Base-by-base conservation (phyloP, 1,284 basidiomycete species). In the Dichomitus squalens region DNA sequence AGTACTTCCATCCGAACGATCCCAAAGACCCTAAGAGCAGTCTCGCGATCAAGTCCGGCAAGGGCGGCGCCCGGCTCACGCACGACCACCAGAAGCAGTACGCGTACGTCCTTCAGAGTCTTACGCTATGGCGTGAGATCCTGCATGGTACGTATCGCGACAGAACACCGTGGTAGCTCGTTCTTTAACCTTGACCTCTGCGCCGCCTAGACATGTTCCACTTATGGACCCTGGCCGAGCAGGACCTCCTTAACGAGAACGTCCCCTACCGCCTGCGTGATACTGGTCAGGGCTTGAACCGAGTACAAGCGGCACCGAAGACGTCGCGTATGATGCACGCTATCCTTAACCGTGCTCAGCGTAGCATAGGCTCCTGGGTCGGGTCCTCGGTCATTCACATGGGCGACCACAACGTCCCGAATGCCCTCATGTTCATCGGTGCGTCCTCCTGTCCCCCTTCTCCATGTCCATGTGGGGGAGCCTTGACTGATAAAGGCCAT, bases 371-470 rank as follows among this genome's bases (percentile, higher is more conserved):
- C 0, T 80, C 80, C 40, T 93, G 91, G 90, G 82, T 92, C 53
- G 91, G 91, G 34, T 82, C 70, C 64, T 79, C 73, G 35, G 75
- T 75, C 44, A 75, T 82, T 53, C 82, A 85, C 67, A 84, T 85
- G 82, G 83, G 83, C 31, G 91, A 93, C 68, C 90, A 92, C 75
- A 92, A 93, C 66, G 90, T 93, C n/a, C 90, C 90, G 2, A 93
- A 93, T 65, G 88, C 90, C 3, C 78, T 92, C 57, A 83, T 92
- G 75, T 92, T 92, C 76, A 89, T 91, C 59, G 87, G 80, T 81
- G 60, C 60, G 72, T 64, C 29, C n/a, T 25, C n/a, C n/a, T n/a
- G n/a, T n/a, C 11, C 27, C 39, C 20, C 29, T 11, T 8, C n/a
- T 27, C 25, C 20, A 27, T 38, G 53, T 12, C 41, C 16, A 9